Percentiles rank a stretch among this genome's conserved stretches.
These are phyloP conservation scores for Microthyrium microscopicum DNA, from an alignment of 2,329 filamentous ascomycete species.

Conservation along the genomic window DNA sequence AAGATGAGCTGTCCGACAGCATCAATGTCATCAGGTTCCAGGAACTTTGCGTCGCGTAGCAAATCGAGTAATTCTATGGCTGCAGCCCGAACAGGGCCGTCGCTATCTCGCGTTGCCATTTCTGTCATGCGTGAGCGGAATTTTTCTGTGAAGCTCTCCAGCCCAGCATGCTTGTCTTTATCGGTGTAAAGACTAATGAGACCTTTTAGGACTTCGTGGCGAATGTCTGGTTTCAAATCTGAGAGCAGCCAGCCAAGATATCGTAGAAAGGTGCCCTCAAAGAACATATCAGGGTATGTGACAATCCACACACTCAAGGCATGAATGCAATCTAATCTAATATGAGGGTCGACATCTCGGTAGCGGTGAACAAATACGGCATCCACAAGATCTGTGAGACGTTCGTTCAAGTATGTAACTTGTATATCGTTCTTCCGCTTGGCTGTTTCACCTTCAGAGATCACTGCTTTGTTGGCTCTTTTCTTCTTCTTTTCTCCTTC, in stretches of 20 bases:
- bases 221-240: constrained; percentile 55
- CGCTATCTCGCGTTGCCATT: constrained; percentile 76
- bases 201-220: constrained; percentile 76
- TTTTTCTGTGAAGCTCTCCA: constrained; percentile 84
- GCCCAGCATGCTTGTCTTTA: constrained; percentile 54
- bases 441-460: constrained; percentile 55
- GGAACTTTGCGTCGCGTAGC: constrained; percentile 65
- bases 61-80: constrained; percentile 70
- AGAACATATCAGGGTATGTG: constrained; percentile 69
- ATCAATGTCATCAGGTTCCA: constrained; percentile 86
- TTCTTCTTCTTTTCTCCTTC: constrained; percentile 61
- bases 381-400: constrained; percentile 76
- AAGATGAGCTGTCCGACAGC: constrained; percentile 76
- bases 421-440: constrained; percentile 54
- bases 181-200: constrained; percentile 64
- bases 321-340: constrained; percentile 74
- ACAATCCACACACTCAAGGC: constrained; percentile 82
- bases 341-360: constrained; percentile 78
- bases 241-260: constrained; percentile 95
- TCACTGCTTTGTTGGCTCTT: constrained; percentile 60
- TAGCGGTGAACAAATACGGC: constrained; percentile 91
- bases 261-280: constrained; percentile 76
- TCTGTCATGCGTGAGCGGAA: constrained; percentile 80
- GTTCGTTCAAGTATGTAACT: constrained; percentile 50
- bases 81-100: constrained; percentile 61